These are phyloP conservation scores for Corchorus olitorius DNA, from an alignment of 345 rosid species.

Conservation along the genomic window DNA sequence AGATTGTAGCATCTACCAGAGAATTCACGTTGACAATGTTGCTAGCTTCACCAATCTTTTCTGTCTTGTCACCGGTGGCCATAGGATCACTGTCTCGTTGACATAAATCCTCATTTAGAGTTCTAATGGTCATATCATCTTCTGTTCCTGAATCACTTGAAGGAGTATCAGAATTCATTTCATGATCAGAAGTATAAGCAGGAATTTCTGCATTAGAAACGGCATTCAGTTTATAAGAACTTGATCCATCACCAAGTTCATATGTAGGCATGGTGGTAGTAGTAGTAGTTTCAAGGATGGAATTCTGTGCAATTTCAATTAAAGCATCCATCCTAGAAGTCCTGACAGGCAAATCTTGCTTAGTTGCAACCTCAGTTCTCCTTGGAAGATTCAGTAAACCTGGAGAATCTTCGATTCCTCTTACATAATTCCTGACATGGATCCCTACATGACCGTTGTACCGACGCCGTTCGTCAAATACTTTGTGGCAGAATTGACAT, in stretches of 20 bases:
- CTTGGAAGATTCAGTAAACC: conserved; percentile 37
- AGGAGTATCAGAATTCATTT: conserved; percentile 42
- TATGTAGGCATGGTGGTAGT: conserved; percentile 25
- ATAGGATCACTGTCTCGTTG: conserved; percentile 28
- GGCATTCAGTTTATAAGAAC: conserved; percentile 31
- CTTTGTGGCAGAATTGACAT: conserved; percentile 83
- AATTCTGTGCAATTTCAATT: conserved; percentile 82
- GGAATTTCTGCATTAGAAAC: conserved; percentile 34
- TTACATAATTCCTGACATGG: conserved; percentile 70
- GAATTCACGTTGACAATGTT: conserved; percentile 30
- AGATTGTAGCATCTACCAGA: conserved; percentile 24
- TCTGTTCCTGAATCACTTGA: conserved; percentile 33
- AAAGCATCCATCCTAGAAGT: conserved; percentile 84
- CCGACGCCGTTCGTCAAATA: conserved; percentile 68
- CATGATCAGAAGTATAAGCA: conserved; percentile 37
- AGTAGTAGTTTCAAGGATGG: conserved; percentile 52
- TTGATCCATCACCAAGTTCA: conserved; percentile 30
- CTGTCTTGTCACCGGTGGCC: conserved; percentile 27
- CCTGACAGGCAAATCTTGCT: conserved; percentile 42
- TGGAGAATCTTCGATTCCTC: conserved; percentile 60
- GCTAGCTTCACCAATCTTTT: conserved; percentile 30
- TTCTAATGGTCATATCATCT: conserved; percentile 26
- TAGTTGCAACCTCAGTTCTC: conserved; percentile 34
- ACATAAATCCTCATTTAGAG: conserved; percentile 30
- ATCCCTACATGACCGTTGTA: conserved; percentile 76